A percentile compares a stretch with the other conserved stretches of the same genome.
Conservation (phyloP, 208 protist genomes). For the Wallacemonas collosoma region DNA sequence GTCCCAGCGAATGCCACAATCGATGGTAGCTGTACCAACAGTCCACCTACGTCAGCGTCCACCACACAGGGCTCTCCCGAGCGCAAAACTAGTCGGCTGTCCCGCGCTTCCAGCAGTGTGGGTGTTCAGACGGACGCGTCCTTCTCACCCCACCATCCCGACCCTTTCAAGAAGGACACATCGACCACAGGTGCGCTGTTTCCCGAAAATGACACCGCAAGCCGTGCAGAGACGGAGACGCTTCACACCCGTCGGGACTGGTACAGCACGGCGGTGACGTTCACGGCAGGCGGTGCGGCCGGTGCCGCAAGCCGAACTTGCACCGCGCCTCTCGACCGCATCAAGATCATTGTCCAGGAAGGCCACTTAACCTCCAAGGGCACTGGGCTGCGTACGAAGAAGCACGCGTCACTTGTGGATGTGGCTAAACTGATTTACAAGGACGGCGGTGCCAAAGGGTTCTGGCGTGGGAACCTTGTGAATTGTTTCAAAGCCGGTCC, state of each 20-base stretch:
- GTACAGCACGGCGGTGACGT: conserved; percentile 78
- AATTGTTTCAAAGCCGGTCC: conserved; percentile 92
- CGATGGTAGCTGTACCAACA: too few species aligned
- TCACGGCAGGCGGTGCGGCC: conserved; percentile 82
- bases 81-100: neutral
- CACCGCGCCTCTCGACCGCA: conserved; percentile 91
- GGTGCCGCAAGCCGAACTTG: conserved; percentile 83
- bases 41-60: too few species aligned
- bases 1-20: too few species aligned
- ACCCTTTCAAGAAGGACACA: neutral
- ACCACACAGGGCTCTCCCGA: too few species aligned
- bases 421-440: conserved; percentile 74
- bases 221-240: neutral
- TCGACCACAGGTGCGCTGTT: conserved; percentile 1
- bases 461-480: conserved; percentile 90
- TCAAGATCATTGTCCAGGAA: conserved; percentile 93
- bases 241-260: conserved; percentile 73
- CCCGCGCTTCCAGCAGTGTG: conserved; percentile 2
- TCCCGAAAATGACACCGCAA: neutral
- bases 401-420: conserved; percentile 59
- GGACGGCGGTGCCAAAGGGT: conserved; percentile 76
- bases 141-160: neutral
- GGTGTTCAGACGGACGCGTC: conserved; percentile 1
- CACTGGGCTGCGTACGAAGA: conserved; percentile 25
- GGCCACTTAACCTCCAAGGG: conserved; percentile 51